These are phyloP conservation scores for Naganishia kalamii DNA, from an alignment of 768 basidiomycete genomes.

Conservation along the genomic window DNA sequence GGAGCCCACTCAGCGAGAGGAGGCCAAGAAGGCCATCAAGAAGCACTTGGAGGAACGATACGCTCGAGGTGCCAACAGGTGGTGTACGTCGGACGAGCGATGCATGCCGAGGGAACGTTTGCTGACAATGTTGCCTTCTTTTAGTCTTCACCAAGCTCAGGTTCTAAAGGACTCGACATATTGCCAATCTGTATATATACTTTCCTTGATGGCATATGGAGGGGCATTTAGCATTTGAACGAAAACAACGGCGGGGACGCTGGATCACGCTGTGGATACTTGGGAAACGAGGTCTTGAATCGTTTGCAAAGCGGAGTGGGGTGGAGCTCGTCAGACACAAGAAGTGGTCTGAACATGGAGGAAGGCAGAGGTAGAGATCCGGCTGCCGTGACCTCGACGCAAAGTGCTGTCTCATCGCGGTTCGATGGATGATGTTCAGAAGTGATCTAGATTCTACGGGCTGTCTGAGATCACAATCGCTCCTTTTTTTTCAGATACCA, in stretches of 20 bases:
- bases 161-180: conserved; percentile 35
- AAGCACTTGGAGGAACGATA: conserved; percentile 94
- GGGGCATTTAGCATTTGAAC: conserved; percentile 15
- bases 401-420: too few relatives aligned
- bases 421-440: too few relatives aligned
- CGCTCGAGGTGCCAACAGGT: conserved; percentile 87
- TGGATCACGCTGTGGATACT: background rate
- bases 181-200: conserved; percentile 19
- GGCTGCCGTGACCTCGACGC: too few relatives aligned
- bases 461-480: too few relatives aligned
- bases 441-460: too few relatives aligned
- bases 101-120: background rate
- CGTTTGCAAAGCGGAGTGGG: too few relatives aligned
- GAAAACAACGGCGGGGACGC: background rate
- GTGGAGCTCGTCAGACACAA: too few relatives aligned
- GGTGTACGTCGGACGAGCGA: too few relatives aligned
- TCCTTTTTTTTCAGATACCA: too few relatives aligned
- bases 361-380: too few relatives aligned
- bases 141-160: conserved; percentile 47
- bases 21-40: conserved; percentile 92
- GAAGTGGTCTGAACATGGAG: too few relatives aligned
- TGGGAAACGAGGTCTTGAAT: too few relatives aligned
- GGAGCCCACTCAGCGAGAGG: conserved; percentile 89
- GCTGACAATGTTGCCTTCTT: background rate
- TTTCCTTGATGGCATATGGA: conserved; percentile 15